Evolutionary conservation across 176 grass and related monocot genomes (phyloP).

Genomic region (Typha latifolia): DNA sequence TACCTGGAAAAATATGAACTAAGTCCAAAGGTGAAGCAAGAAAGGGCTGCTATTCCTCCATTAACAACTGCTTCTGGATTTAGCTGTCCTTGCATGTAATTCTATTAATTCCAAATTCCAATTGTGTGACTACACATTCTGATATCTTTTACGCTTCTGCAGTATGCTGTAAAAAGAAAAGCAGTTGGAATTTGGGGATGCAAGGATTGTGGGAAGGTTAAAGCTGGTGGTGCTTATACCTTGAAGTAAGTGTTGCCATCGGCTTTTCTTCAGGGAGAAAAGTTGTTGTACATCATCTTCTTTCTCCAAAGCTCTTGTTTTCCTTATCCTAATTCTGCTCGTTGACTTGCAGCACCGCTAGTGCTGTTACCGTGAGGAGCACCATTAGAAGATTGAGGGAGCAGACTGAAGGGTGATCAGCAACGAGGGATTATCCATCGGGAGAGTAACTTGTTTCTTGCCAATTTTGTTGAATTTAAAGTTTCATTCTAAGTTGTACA

Average conservation of each 20-base stretch:
- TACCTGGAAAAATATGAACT: too few relatives aligned
- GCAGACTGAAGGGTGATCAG: slow-evolving; percentile 50
- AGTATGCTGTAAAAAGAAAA: slow-evolving; percentile 89
- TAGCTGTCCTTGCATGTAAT: too few relatives aligned
- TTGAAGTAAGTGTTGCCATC: slow-evolving; percentile 45
- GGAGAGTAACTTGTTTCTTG: too few relatives aligned
- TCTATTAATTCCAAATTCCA: too few relatives aligned
- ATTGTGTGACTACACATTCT: neutral
- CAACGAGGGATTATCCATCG: too few relatives aligned
- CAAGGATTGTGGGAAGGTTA: slow-evolving; percentile 82
- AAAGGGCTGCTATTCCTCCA: too few relatives aligned
- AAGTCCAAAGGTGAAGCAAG: too few relatives aligned
- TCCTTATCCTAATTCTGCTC: slow-evolving; percentile 1
- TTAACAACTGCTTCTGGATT: too few relatives aligned
- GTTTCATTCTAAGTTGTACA: too few relatives aligned
- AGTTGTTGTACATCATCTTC: neutral
- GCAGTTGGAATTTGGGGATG: slow-evolving; percentile 80
- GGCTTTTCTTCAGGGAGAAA: neutral
- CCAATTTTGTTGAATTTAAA: too few relatives aligned
- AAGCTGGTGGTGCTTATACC: slow-evolving; percentile 72
- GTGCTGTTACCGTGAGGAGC: slow-evolving; percentile 66
- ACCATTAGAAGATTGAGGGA: slow-evolving; percentile 75
- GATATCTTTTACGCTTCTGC: neutral
- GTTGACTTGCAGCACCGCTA: slow-evolving; percentile 47
- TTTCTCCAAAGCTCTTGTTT: neutral